phyloP scores from a whole-genome alignment of 176 grass and related monocot species.

The Cenchrus purpureus region DNA sequence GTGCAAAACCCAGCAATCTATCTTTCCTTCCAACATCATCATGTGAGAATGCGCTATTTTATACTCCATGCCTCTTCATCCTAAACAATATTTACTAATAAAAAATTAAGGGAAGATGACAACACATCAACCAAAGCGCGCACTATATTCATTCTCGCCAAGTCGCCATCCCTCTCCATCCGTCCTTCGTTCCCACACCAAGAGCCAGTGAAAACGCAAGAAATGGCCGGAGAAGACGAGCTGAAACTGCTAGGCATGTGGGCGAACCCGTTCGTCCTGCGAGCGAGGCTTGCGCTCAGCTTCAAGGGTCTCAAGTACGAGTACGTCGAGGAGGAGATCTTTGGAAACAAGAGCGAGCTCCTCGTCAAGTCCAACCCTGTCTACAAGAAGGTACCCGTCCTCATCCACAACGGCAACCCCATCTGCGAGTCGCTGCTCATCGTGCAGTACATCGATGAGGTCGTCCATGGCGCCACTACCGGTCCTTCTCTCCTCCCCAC shows the following conservation, averaged over 20 bases:
- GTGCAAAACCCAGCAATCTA: not conserved
- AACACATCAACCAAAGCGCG: not conserved
- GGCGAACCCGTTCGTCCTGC: conserved; percentile 15
- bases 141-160: not conserved
- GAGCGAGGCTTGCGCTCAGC: conserved; percentile 36
- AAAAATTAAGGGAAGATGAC: not conserved
- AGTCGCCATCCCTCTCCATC: not conserved
- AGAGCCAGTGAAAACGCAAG: not conserved
- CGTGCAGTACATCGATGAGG: conserved; percentile 18
- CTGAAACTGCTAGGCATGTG: conserved; percentile 38
- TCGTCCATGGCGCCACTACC: not conserved
- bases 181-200: not conserved
- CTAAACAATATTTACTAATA: not conserved
- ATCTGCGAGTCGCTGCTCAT: not conserved
- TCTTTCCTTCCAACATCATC: not conserved
- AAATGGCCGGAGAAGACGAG: conserved; percentile 20
- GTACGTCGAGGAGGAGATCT: conserved; percentile 35
- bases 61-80: not conserved
- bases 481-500: conserved; percentile 23
- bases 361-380: conserved; percentile 23
- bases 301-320: conserved; percentile 46
- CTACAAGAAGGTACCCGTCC: conserved; percentile 12
- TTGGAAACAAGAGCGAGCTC: conserved; percentile 16
- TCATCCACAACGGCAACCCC: conserved; percentile 10
- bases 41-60: not conserved